Conservation (phyloP, 306 rosid species). For the Ormosia semicastrata region DNA sequence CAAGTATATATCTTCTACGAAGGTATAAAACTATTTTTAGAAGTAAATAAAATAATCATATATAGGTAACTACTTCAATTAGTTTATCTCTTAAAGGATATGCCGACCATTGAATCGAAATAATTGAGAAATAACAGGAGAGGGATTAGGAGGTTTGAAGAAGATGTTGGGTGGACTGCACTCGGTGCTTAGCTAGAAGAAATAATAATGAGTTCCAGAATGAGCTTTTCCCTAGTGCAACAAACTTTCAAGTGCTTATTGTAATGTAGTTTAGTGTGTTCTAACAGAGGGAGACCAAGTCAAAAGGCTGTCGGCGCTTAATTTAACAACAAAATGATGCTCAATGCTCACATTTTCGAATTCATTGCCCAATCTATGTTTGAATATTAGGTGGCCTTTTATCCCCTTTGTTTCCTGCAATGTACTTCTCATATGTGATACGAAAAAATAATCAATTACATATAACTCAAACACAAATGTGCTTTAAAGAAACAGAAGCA, state of each 20-base stretch:
- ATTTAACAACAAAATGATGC: slow-evolving; percentile 5
- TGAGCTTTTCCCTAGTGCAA: not conserved
- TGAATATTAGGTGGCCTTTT: not conserved
- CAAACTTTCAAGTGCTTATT: not conserved
- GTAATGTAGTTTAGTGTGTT: slow-evolving; percentile 21
- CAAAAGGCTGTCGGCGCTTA: slow-evolving; percentile 34
- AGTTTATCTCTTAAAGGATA: not conserved
- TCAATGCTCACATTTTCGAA: slow-evolving; percentile 12
- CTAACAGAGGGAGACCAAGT: slow-evolving; percentile 31
- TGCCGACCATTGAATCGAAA: slow-evolving; percentile 1
- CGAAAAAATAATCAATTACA: not conserved
- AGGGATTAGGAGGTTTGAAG: not conserved
- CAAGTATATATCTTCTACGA: not conserved
- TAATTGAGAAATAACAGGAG: not conserved
- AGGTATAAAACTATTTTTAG: slow-evolving; percentile 1
- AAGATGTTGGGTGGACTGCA: slow-evolving; percentile 11
- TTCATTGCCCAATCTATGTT: not conserved
- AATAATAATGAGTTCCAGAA: slow-evolving; percentile 23
- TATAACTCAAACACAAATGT: not conserved
- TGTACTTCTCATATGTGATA: not conserved
- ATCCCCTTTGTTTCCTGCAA: not conserved
- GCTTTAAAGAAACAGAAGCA: not conserved
- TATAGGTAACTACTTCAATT: not conserved
- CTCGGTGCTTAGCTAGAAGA: not conserved
- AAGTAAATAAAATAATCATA: not conserved